Conservation (phyloP, 2,329 filamentous ascomycete species). For the Podosphaera leucotricha region DNA sequence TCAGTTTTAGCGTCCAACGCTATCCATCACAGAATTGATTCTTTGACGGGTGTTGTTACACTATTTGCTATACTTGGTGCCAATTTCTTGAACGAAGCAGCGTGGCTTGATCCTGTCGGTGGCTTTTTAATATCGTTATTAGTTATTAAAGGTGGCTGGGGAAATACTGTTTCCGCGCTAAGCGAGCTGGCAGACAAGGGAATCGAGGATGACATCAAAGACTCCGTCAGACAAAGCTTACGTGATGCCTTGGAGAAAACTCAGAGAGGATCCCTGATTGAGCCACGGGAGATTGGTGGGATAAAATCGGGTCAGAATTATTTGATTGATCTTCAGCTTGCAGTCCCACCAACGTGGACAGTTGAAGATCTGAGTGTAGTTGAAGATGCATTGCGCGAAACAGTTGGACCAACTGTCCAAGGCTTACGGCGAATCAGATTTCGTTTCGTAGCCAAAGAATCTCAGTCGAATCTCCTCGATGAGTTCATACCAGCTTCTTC, state of each 20-base stretch:
- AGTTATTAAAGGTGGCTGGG: conserved; percentile 74
- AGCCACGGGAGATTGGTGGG: conserved; percentile 59
- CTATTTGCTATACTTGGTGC: conserved; percentile 72
- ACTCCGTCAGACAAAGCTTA: conserved; percentile 43
- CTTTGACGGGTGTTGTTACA: conserved; percentile 81
- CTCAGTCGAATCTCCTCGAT: conserved; percentile 37
- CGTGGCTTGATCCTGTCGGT: conserved; percentile 86
- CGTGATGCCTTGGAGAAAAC: conserved; percentile 32
- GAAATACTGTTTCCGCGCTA: conserved; percentile 62
- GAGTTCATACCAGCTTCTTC: conserved; percentile 46
- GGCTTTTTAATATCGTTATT: conserved; percentile 80
- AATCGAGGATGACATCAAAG: conserved; percentile 65
- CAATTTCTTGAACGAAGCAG: conserved; percentile 62
- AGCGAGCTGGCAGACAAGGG: conserved; percentile 78
- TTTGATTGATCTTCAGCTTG: conserved; percentile 70
- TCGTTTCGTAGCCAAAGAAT: conserved; percentile 53
- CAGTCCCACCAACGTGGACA: conserved; percentile 54
- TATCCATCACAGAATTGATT: conserved; percentile 89
- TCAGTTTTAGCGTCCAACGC: conserved; percentile 91
- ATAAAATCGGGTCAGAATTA: conserved; percentile 96
- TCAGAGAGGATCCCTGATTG: conserved; percentile 31
- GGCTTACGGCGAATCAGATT: conserved; percentile 68
- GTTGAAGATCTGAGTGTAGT: conserved; percentile 44
- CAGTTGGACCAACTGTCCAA: conserved; percentile 52
- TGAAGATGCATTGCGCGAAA: conserved; percentile 49